A percentile compares a stretch with the other conserved stretches of the same genome.
These are phyloP conservation scores for Verticillium zaregamsianum DNA, from an alignment of 2,329 filamentous ascomycete species.

Conservation along the genomic window DNA sequence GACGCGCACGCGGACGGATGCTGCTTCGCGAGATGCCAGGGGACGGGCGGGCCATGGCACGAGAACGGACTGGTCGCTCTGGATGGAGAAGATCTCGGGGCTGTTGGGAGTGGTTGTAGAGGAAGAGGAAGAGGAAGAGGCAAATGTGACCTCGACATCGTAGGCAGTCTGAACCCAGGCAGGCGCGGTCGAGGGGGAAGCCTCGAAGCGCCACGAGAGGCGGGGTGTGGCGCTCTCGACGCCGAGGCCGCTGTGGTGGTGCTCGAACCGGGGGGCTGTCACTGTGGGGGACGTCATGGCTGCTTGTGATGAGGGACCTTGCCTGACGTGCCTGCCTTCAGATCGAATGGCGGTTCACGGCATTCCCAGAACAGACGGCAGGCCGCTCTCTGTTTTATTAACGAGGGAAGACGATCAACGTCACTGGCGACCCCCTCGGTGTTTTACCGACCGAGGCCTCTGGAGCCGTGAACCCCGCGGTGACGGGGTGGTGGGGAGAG, in stretches of 20 bases:
- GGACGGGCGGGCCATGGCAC: conserved; percentile 13
- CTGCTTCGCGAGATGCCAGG: conserved; percentile 20
- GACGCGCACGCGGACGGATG: conserved; percentile 21
- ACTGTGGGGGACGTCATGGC: conserved; percentile 2
- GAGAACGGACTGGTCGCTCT: conserved; percentile 5
- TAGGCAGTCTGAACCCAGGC: conserved; percentile 14
- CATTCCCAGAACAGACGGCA: not conserved
- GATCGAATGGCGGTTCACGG: too few species aligned
- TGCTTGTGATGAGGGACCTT: not conserved
- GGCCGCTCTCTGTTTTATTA: not conserved
- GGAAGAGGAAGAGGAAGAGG: not conserved
- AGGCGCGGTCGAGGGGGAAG: not conserved
- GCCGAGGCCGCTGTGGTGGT: conserved; percentile 13
- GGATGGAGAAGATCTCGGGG: conserved; percentile 1
- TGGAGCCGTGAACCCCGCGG: not conserved
- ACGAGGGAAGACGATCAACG: not conserved
- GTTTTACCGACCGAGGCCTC: not conserved
- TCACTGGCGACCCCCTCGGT: not conserved
- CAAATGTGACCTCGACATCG: conserved; percentile 12
- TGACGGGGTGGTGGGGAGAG: not conserved
- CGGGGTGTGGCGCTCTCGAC: conserved; percentile 8
- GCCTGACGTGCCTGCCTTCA: too few species aligned
- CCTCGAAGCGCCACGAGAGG: conserved; percentile 14
- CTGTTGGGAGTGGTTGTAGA: not conserved
- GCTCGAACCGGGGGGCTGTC: conserved; percentile 11